phyloP scores from a whole-genome alignment of 176 grass and related monocot genomes.

The Juncus effusus region DNA sequence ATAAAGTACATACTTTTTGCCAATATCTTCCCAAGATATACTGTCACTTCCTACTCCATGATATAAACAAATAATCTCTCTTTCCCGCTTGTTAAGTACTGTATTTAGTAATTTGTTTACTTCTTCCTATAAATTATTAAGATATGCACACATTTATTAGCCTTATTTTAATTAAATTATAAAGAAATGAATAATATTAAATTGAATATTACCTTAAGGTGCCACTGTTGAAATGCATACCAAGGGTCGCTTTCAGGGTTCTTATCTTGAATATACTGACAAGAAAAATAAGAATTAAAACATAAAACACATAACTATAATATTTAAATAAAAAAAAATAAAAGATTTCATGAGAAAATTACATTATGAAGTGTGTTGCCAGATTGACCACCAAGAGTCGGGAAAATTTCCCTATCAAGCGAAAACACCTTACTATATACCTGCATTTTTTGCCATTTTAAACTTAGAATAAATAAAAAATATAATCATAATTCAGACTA shows the following conservation, averaged over 20 bases:
- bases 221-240: constrained; percentile 73
- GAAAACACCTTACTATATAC: constrained; percentile 71
- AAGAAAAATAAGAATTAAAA: background rate
- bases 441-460: constrained; percentile 40
- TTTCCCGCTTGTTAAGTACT: constrained; percentile 71
- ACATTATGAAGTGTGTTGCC: constrained; percentile 85
- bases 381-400: constrained; percentile 61
- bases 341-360: constrained; percentile 22
- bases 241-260: constrained; percentile 81
- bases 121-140: constrained; percentile 63
- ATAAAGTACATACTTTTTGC: constrained; percentile 79
- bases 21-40: constrained; percentile 90
- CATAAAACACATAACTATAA: background rate
- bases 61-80: constrained; percentile 79
- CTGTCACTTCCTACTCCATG: constrained; percentile 69
- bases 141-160: background rate
- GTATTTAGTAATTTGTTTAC: constrained; percentile 66
- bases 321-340: background rate
- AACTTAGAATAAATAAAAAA: constrained; percentile 20
- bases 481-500: constrained; percentile 11
- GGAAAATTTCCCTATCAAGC: constrained; percentile 82
- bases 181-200: background rate
- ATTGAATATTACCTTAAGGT: constrained; percentile 60
- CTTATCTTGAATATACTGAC: constrained; percentile 78
- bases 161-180: background rate